Evolutionary conservation across 2,329 filamentous ascomycete genomes (phyloP), one percentile per base, ranked within the genome.

Genomic region (Fusarium secorum): DNA sequence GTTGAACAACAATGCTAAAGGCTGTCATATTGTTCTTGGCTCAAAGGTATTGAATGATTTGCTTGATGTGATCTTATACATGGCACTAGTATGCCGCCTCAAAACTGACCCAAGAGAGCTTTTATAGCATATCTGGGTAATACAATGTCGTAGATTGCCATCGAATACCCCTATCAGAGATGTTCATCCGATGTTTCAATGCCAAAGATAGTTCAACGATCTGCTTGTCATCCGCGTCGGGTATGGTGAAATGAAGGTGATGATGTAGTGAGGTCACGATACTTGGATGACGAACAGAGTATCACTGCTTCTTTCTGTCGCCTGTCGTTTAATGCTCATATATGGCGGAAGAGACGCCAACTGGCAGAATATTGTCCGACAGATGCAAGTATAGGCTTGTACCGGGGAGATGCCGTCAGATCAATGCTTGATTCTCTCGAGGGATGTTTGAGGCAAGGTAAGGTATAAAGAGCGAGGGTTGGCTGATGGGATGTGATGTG

Each of bases 1-100:
- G 78, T 26, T 77, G 75, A 38, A 78, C 59, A 38, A 52, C 68
- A 45, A 80, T 69, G 11, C 36, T 53, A 13, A 74, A 38, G 13
- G 22, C 41, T 8, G 72, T 28, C 74, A 75, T 75, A 15, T 28
- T 55, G 24, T 24, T 7, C 15, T 20, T 61, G 44, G 26, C 11
- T 36, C 14, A 13, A 8, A 35, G 24, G 24, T 41, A 14, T 35
- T 46, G 18, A 28, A 38, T 41, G 22, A 38, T n/a, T 30, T 58
- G 22, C 26, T 53, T 39, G 45, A 18, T 32, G 64, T 44, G 17
- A 38, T 30, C 8, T 18, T 28, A 28, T 60, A 33, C 48, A 38
- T 57, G 28, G 41, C 59, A 60, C 51, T 63, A 20, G 46, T 45
- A 66, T 70, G 49, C 59, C 36, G 18, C 30, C 44, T 68, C 54